phyloP scores from a whole-genome alignment of 169 alveolate genomes.

The Miamiensis avidus region DNA sequence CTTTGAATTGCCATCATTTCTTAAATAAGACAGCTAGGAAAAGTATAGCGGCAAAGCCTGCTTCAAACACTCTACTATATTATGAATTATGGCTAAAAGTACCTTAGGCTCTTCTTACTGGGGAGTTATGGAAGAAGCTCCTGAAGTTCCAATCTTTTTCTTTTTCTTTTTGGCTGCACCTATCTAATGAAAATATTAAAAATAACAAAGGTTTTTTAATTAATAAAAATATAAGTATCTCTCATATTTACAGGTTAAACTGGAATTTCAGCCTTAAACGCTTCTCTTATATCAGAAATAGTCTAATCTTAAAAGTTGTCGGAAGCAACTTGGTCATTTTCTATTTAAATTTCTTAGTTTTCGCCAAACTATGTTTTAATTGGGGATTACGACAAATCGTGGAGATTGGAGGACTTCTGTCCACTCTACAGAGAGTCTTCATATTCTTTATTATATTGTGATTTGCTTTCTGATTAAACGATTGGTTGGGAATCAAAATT shows the following conservation, averaged over 20 bases:
- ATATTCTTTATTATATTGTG: neutral
- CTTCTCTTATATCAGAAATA: neutral
- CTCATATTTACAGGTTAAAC: too few relatives aligned
- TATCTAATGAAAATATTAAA: too few relatives aligned
- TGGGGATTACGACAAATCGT: neutral
- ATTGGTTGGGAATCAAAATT: neutral
- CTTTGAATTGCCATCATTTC: too few relatives aligned
- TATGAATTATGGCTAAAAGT: too few relatives aligned
- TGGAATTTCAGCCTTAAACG: neutral
- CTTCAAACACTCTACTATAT: neutral
- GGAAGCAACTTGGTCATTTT: neutral
- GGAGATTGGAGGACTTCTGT: neutral
- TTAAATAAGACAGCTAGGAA: too few relatives aligned
- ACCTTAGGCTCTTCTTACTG: neutral
- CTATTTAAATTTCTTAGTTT: neutral
- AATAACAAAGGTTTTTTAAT: too few relatives aligned
- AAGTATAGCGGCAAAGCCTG: neutral
- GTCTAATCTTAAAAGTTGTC: neutral
- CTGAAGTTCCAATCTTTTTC: neutral
- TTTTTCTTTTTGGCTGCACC: too few relatives aligned
- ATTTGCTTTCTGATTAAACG: neutral
- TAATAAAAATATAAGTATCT: too few relatives aligned
- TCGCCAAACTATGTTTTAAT: neutral
- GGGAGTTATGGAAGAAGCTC: neutral
- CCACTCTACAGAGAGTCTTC: neutral